Base-by-base conservation (phyloP, 345 rosid species). In the Toxicodendron radicans region DNA sequence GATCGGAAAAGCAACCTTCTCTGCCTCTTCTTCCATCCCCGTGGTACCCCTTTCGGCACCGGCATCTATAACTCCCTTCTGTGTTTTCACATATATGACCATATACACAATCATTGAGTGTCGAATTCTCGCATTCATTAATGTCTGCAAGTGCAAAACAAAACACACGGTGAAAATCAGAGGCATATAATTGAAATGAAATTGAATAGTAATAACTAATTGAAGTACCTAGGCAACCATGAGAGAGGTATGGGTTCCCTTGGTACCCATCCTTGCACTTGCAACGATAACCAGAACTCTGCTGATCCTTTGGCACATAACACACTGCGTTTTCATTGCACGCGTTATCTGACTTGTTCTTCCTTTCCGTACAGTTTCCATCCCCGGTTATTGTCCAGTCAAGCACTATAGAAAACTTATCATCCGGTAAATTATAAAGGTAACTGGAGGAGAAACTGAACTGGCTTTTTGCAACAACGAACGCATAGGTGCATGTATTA, bases 371-470 rank as follows among this genome's bases (percentile, higher is more conserved):
- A 38, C 88, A 80, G 3, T 69, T 80, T 18, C 75, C 62, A 7
- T 68, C 49, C 18, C 83, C 82, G 48, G 30, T 64, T 54, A 85
- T 66, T 8, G 78, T 53, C 88, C 86, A 83, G 33, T 85, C 86
- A 5, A 85, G n/a, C 48, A 77, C 56, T 35, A 74, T 46, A 1
- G 84, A 78, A 17, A 80, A 51, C 48, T 13, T 27, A 27, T 27
- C 2, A 4, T 2, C 4, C n/a, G 67, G 2, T 1, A 78, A 4
- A 24, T 75, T 4, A 9, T 0, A 0, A 30, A 78, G 71, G 49
- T 79, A 78, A 0, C 24, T 3, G 2, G 16, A 7, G 43, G 76
- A 71, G 20, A 80, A 68, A 10, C 65, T 58, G 49, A 67, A 73
- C 10, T 8, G 14, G 6, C 38, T 69, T 23, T 32, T 56, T 52